Evolutionary conservation across 139 green algal genomes (phyloP), one percentile per base, ranked within the genome.

Genomic region (Chlamydomonas incerta): DNA sequence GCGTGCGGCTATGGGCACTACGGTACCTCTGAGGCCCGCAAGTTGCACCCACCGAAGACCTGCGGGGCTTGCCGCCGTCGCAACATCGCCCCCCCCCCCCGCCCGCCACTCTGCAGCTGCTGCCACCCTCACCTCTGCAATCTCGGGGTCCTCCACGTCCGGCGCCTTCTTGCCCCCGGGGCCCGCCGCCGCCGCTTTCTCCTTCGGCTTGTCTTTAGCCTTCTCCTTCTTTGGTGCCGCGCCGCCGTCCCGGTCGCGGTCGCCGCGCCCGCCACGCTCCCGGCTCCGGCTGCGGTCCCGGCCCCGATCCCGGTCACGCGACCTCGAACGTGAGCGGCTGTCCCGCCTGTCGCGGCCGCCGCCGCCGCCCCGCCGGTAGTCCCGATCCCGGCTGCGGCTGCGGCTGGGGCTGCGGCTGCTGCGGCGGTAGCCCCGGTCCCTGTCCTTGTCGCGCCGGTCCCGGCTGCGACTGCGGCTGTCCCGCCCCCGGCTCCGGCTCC

Each of bases 71-170:
- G n/a, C n/a, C n/a, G n/a, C n/a, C n/a, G n/a, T n/a, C n/a, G n/a
- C n/a, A n/a, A n/a, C n/a, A n/a, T n/a, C n/a, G n/a, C n/a, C n/a
- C n/a, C n/a, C n/a, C n/a, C n/a, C n/a, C n/a, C n/a, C n/a, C n/a
- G n/a, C n/a, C 55, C 55, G 10, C 55, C 55, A 23, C 8, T 26
- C 18, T 26, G 20, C 55, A 6, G 55, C 55, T 26, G 2, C 21
- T 63, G 20, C 55, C 55, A 63, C 8, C 13, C 63, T 21, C 63
- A 83, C 77, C 77, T 87, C 88, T 0, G 52, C 80, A 67, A 91
- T 91, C 58, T 89, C 88, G 23, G 80, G 79, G 60, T 91, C 83
- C 9, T 74, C 65, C 6, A 28, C 24, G 17, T 83, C 73, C 37
- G 37, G 58, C 41, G 20, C 9, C 60, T n/a, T n/a, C 24, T n/a